phyloP scores from a whole-genome alignment of 2,329 filamentous ascomycete genomes.

The Aspergillus sp. region DNA sequence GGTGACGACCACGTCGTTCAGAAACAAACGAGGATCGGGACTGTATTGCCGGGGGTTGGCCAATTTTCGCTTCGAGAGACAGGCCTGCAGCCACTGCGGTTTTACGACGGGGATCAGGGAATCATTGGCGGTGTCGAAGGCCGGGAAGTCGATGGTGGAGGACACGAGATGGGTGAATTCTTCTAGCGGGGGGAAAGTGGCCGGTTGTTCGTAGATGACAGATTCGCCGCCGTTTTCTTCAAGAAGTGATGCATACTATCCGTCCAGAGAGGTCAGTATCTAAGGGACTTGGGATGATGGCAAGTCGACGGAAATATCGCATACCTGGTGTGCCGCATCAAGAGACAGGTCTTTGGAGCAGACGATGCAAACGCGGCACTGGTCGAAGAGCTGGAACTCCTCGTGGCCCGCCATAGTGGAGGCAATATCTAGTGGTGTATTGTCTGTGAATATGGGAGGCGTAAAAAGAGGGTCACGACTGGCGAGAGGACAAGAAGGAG shows the following conservation, averaged over 20 bases:
- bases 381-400: constrained; percentile 42
- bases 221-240: constrained; percentile 51
- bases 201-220: constrained; percentile 40
- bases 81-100: constrained; percentile 74
- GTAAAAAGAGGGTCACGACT: neutral
- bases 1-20: constrained; percentile 78
- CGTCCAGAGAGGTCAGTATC: neutral
- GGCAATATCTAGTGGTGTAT: neutral
- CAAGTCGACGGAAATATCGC: constrained; percentile 5
- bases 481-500: neutral
- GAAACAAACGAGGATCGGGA: constrained; percentile 86
- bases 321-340: constrained; percentile 44
- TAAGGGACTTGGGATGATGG: neutral
- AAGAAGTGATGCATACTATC: constrained; percentile 49
- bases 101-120: constrained; percentile 82
- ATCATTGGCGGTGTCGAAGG: constrained; percentile 73
- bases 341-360: constrained; percentile 40
- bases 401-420: constrained; percentile 29
- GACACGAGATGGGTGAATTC: constrained; percentile 67
- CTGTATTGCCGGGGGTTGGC: constrained; percentile 81
- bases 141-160: constrained; percentile 85
- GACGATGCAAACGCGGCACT: constrained; percentile 48
- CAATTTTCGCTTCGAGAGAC: constrained; percentile 66
- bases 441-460: neutral
- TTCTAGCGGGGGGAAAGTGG: constrained; percentile 38